A percentile compares a stretch with the other conserved stretches of the same genome.
phyloP scores from a whole-genome alignment of 108 stramenopile genomes.

The Chaetoceros tenuissimus region DNA sequence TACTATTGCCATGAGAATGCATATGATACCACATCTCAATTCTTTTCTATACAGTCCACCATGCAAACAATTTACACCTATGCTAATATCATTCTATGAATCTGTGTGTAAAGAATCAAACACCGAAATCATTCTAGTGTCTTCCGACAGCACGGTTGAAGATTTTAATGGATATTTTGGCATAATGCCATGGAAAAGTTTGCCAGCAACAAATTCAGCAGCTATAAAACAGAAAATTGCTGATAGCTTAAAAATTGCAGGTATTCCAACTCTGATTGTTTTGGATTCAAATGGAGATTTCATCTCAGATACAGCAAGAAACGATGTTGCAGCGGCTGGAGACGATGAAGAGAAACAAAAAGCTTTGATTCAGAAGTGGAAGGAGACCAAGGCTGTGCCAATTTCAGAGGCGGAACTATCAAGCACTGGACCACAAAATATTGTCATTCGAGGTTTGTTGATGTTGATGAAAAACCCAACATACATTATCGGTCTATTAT shows the following conservation, averaged over 20 bases:
- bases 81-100: not conserved
- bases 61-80: constrained; percentile 2
- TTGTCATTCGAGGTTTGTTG: not conserved
- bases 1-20: not conserved
- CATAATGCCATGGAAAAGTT: constrained; percentile 3
- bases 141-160: not conserved
- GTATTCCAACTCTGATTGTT: constrained; percentile 4
- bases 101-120: not conserved
- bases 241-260: not conserved
- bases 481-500: constrained; percentile 1
- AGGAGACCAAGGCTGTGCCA: constrained; percentile 1
- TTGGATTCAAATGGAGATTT: constrained; percentile 5
- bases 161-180: not conserved
- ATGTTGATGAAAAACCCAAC: constrained; percentile 1
- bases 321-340: not conserved
- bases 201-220: not conserved
- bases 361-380: constrained; percentile 1
- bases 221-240: constrained; percentile 1
- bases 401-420: not conserved
- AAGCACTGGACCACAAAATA: not conserved
- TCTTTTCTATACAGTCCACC: not conserved
- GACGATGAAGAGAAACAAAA: constrained; percentile 1
- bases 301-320: not conserved
- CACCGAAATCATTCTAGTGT: not conserved
- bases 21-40: not conserved